These are phyloP conservation scores for Vigna unguiculata DNA, from an alignment of 306 rosid species.

Conservation along the genomic window DNA sequence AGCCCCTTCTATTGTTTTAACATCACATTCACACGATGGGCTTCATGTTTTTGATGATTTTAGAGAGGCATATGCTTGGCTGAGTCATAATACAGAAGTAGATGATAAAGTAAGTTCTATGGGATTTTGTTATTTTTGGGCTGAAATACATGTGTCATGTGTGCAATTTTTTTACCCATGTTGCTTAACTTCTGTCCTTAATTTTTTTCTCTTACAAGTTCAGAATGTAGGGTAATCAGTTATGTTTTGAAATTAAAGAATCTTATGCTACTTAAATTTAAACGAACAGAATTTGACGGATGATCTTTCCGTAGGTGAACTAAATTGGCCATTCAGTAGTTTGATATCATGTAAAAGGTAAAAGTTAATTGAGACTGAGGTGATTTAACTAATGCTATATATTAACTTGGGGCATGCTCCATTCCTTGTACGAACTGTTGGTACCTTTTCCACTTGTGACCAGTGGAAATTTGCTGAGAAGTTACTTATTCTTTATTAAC, in stretches of 20 bases:
- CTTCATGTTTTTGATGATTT: constrained; percentile 99
- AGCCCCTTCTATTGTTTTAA: constrained; percentile 97
- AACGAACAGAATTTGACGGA: constrained; percentile 3
- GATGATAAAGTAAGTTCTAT: constrained; percentile 87
- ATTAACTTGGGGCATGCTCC: not conserved
- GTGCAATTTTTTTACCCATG: not conserved
- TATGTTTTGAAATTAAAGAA: constrained; percentile 1
- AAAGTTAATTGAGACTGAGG: constrained; percentile 22
- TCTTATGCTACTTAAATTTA: not conserved
- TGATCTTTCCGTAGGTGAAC: constrained; percentile 17
- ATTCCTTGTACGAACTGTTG: not conserved
- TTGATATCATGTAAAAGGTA: constrained; percentile 31
- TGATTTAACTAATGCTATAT: constrained; percentile 12
- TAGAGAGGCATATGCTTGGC: constrained; percentile 99
- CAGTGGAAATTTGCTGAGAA: not conserved
- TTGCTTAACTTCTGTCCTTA: not conserved
- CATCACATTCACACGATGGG: constrained; percentile 84
- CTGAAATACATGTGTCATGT: constrained; percentile 33
- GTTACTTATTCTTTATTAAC: constrained; percentile 7
- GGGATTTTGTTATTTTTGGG: constrained; percentile 36
- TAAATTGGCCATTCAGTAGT: not conserved
- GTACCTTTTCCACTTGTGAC: constrained; percentile 25
- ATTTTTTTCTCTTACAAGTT: constrained; percentile 23
- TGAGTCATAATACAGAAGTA: constrained; percentile 97
- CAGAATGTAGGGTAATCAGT: constrained; percentile 14